phyloP scores from a whole-genome alignment of 1,284 basidiomycete species.

The Laetiporus sulphureus region DNA sequence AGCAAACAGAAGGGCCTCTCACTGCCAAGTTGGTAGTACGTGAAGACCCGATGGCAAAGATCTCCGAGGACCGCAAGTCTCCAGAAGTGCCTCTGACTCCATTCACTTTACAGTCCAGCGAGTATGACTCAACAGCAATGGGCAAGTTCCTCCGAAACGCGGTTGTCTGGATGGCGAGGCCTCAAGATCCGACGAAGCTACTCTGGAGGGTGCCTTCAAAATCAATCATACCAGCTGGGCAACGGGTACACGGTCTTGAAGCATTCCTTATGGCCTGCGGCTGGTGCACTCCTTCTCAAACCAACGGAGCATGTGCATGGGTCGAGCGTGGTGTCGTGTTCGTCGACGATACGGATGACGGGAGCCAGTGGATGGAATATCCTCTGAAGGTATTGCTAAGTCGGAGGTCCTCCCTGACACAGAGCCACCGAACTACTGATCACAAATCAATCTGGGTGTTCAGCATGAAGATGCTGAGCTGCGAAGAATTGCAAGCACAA shows the following conservation, averaged over 20 bases:
- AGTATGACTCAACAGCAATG: conserved; percentile 1
- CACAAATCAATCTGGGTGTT: conserved; percentile 17
- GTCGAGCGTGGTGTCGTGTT: conserved; percentile 21
- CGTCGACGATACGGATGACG: conserved; percentile 15
- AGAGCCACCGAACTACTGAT: background rate
- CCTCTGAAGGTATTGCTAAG: conserved; percentile 10
- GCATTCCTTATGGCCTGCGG: conserved; percentile 20
- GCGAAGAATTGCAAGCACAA: conserved; percentile 12
- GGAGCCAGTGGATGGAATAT: conserved; percentile 6
- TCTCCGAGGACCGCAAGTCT: background rate
- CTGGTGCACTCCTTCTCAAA: conserved; percentile 10
- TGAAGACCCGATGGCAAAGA: background rate
- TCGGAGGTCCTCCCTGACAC: conserved; percentile 6
- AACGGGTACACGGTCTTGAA: conserved; percentile 18
- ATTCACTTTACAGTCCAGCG: background rate
- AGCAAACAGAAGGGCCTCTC: no score
- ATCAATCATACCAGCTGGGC: conserved; percentile 16
- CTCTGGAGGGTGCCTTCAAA: conserved; percentile 17
- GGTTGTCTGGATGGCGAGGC: conserved; percentile 19
- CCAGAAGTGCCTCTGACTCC: background rate
- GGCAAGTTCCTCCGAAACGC: conserved; percentile 16
- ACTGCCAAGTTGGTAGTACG: no score
- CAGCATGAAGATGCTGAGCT: conserved; percentile 17
- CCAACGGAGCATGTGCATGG: conserved; percentile 12
- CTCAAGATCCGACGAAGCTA: conserved; percentile 12